Evolutionary conservation across 257 asterid genomes (phyloP).

Genomic region (Ligustrum vulgare): DNA sequence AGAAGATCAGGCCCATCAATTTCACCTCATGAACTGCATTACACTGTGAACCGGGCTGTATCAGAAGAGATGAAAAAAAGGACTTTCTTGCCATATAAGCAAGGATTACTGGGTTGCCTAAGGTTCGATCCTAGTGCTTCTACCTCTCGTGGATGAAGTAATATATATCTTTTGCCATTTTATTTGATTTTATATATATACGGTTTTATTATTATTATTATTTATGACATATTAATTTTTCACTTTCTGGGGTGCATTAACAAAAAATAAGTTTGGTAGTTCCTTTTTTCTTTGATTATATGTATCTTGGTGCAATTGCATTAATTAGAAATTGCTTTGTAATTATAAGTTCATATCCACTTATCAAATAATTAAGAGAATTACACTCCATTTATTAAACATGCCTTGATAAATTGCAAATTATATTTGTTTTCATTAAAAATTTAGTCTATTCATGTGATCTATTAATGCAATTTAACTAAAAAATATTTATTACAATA

Average conservation of each 20-base stretch:
- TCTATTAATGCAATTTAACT: too few relatives aligned
- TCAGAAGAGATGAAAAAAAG: slow-evolving; percentile 80
- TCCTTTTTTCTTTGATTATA: not conserved
- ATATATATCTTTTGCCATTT: not conserved
- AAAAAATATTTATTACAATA: not conserved
- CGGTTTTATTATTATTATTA: not conserved
- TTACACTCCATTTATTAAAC: not conserved
- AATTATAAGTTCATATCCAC: not conserved
- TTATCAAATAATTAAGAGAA: not conserved
- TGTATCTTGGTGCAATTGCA: not conserved
- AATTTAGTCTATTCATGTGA: not conserved
- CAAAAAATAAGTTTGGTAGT: not conserved
- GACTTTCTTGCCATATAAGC: slow-evolving; percentile 78
- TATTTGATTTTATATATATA: not conserved
- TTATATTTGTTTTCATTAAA: not conserved
- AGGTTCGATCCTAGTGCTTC: slow-evolving; percentile 63
- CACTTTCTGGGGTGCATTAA: not conserved
- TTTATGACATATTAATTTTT: not conserved
- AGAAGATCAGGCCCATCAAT: slow-evolving; percentile 43
- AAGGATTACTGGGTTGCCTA: slow-evolving; percentile 73
- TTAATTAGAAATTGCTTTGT: not conserved
- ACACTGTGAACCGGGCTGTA: slow-evolving; percentile 63
- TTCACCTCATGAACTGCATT: slow-evolving; percentile 89
- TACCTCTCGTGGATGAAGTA: slow-evolving; percentile 31
- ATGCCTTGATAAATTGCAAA: not conserved